phyloP scores from a whole-genome alignment of 371 early-diverging fungal species.

The Coemansia sp. region DNA sequence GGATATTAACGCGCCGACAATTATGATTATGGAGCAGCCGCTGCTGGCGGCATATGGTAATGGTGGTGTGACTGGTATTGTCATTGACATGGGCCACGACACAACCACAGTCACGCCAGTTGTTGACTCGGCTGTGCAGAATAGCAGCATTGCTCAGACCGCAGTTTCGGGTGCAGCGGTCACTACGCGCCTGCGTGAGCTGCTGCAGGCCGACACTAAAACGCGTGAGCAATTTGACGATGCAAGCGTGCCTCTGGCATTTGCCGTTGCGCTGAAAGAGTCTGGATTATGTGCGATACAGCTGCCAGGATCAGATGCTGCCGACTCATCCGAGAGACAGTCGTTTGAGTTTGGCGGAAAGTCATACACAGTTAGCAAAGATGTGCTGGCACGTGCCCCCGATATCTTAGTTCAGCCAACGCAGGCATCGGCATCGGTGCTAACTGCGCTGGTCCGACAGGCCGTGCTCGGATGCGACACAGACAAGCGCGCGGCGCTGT shows the following conservation, averaged over 20 bases:
- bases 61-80: conserved; percentile 74
- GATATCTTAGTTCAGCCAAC: conserved; percentile 24
- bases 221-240: conserved; percentile 14
- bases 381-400: conserved; percentile 26
- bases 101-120: conserved; percentile 51
- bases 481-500: conserved; percentile 73
- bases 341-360: conserved; percentile 54
- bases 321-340: conserved; percentile 55
- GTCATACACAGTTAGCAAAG: conserved; percentile 41
- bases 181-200: conserved; percentile 59
- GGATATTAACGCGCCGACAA: conserved; percentile 82
- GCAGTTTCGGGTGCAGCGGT: conserved; percentile 72
- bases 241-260: conserved; percentile 15
- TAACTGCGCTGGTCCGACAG: conserved; percentile 58
- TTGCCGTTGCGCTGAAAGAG: conserved; percentile 40
- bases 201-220: conserved; percentile 59
- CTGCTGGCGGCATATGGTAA: conserved; percentile 79
- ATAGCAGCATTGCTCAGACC: conserved; percentile 55
- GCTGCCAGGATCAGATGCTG: conserved; percentile 50
- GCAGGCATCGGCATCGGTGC: conserved; percentile 39
- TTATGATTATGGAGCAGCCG: conserved; percentile 82
- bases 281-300: conserved; percentile 46
- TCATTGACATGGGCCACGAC: conserved; percentile 87
- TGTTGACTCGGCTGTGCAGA: conserved; percentile 28
- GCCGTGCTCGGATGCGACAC: conserved; percentile 71